Evolutionary conservation across 2,329 filamentous ascomycete genomes (phyloP).

Genomic region (Hypoxylon sp.): DNA sequence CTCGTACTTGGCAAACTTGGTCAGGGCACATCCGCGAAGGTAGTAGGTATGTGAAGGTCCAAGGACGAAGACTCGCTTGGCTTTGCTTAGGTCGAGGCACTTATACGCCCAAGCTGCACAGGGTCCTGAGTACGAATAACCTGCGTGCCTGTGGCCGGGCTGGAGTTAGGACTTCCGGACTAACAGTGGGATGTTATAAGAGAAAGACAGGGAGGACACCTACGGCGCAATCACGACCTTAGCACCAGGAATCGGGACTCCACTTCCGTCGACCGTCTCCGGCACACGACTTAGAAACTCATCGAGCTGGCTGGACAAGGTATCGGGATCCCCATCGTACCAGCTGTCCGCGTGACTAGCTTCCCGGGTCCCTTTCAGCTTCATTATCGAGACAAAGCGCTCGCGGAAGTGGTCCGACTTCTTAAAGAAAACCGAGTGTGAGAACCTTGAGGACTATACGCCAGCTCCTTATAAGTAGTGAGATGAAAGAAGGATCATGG

Average conservation of each 20-base stretch:
- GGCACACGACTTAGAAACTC: slow-evolving; percentile 81
- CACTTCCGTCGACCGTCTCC: slow-evolving; percentile 69
- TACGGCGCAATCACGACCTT: slow-evolving; percentile 94
- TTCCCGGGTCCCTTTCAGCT: slow-evolving; percentile 57
- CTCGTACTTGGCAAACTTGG: slow-evolving; percentile 77
- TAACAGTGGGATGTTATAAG: slow-evolving; percentile 17
- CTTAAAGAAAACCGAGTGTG: slow-evolving; percentile 12
- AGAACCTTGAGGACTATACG: slow-evolving; percentile 11
- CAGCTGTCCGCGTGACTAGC: slow-evolving; percentile 89
- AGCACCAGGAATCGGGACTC: slow-evolving; percentile 79
- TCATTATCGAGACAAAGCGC: slow-evolving; percentile 46
- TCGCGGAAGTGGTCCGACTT: slow-evolving; percentile 1
- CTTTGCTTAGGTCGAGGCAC: slow-evolving; percentile 82
- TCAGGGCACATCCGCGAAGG: slow-evolving; percentile 82
- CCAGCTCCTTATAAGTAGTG: neutral
- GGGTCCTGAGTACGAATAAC: slow-evolving; percentile 91
- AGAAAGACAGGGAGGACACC: slow-evolving; percentile 56
- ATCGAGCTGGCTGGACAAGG: slow-evolving; percentile 80
- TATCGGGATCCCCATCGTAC: slow-evolving; percentile 76
- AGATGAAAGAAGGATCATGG: slow-evolving; percentile 4
- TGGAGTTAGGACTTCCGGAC: slow-evolving; percentile 32
- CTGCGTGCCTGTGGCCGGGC: slow-evolving; percentile 79
- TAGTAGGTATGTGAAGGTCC: slow-evolving; percentile 93
- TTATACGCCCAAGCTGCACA: slow-evolving; percentile 97
- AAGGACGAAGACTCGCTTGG: slow-evolving; percentile 90